These are phyloP conservation scores for Candida michaelii DNA, from an alignment of 805 yeast species.

Conservation along the genomic window DNA sequence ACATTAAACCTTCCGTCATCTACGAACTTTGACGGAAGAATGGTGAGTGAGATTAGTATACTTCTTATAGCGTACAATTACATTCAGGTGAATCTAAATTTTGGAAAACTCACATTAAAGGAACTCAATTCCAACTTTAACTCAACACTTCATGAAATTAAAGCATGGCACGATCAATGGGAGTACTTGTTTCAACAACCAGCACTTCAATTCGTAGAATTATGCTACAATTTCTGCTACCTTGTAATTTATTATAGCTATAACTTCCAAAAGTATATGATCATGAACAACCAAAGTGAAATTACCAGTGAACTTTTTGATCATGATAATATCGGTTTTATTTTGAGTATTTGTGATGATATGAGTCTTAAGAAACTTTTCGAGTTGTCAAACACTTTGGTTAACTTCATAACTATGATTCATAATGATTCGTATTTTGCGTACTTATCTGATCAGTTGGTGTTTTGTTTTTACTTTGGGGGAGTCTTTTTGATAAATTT, in stretches of 20 bases:
- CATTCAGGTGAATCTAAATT: conserved; percentile 41
- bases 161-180: conserved; percentile 69
- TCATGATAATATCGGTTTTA: conserved; percentile 21
- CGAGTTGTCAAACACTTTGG: conserved; percentile 41
- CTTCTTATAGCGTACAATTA: conserved; percentile 59
- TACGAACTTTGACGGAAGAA: conserved; percentile 79
- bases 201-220: conserved; percentile 70
- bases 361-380: conserved; percentile 34
- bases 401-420: conserved; percentile 40
- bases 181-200: conserved; percentile 67
- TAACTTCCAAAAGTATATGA: conserved; percentile 22
- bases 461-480: conserved; percentile 48
- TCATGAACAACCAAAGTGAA: conserved; percentile 9
- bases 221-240: conserved; percentile 63
- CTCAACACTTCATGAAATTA: conserved; percentile 48
- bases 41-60: conserved; percentile 72
- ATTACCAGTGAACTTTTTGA: conserved; percentile 15
- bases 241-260: conserved; percentile 49
- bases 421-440: conserved; percentile 60
- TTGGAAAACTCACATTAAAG: conserved; percentile 11
- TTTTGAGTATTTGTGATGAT: conserved; percentile 26
- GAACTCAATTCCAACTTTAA: conserved; percentile 27
- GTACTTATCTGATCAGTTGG: conserved; percentile 69
- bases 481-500: conserved; percentile 36
- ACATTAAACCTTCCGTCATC: conserved; percentile 58